Percentiles rank a stretch among this genome's conserved stretches.
Conservation (phyloP, 1,284 basidiomycete genomes). For the Trichosporon faecale region DNA sequence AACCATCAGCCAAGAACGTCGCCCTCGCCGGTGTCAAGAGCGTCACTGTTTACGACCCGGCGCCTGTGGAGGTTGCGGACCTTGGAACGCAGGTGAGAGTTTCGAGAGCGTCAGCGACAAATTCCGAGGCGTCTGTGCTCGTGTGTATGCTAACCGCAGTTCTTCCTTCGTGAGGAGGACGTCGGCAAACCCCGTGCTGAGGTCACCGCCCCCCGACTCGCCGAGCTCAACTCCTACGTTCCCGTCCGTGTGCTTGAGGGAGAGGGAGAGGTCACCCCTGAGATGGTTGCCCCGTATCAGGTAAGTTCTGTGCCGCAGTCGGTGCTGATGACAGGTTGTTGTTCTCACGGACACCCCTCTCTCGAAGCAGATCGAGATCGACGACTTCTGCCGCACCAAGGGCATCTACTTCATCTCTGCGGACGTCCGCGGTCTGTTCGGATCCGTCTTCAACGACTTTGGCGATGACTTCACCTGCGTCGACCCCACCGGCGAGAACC, state of each 20-base stretch:
- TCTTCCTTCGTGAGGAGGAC: conserved; percentile 88
- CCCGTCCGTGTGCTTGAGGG: conserved; percentile 80
- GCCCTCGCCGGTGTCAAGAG: conserved; percentile 96
- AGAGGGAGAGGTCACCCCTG: conserved; percentile 68
- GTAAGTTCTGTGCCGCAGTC: conserved; percentile 53
- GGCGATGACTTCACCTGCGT: conserved; percentile 90
- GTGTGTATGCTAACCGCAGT: conserved; percentile 57
- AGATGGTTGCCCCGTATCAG: conserved; percentile 82
- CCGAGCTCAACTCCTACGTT: conserved; percentile 95
- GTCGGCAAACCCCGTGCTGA: conserved; percentile 82
- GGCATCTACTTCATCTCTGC: conserved; percentile 89
- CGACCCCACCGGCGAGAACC: conserved; percentile 92
- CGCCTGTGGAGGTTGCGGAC: conserved; percentile 79
- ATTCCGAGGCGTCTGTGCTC: too few species aligned
- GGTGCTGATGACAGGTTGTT: conserved; percentile 62
- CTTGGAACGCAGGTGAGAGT: conserved; percentile 81
- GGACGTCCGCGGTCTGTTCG: conserved; percentile 91
- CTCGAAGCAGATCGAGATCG: conserved; percentile 86
- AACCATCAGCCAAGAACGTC: conserved; percentile 83
- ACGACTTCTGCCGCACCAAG: conserved; percentile 86
- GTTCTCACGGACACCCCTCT: conserved; percentile 78
- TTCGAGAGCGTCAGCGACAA: not conserved
- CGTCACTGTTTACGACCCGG: conserved; percentile 93
- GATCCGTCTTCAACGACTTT: conserved; percentile 96
- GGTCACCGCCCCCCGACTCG: conserved; percentile 81